phyloP scores from a whole-genome alignment of 2,329 filamentous ascomycete species.

The Aspergillus sp. region DNA sequence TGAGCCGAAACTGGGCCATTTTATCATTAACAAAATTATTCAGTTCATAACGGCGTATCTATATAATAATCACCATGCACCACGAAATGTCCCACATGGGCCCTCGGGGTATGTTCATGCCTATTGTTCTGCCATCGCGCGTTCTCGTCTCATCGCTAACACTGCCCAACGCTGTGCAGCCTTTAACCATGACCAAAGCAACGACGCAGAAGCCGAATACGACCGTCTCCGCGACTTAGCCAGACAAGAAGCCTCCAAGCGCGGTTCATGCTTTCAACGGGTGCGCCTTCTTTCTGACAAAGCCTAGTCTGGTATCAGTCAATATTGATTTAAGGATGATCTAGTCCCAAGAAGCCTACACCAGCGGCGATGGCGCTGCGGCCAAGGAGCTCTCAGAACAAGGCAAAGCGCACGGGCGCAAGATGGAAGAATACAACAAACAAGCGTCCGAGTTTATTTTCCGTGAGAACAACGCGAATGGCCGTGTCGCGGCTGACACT shows the following conservation, averaged over 20 bases:
- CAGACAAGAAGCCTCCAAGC: constrained; percentile 70
- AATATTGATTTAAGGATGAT: too few relatives aligned
- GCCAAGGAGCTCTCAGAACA: constrained; percentile 80
- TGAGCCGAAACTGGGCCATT: too few relatives aligned
- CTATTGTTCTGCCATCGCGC: neutral
- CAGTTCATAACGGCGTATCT: neutral
- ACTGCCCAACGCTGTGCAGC: constrained; percentile 42
- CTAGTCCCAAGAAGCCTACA: constrained; percentile 72
- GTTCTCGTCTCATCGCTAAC: neutral
- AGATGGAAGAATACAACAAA: constrained; percentile 82
- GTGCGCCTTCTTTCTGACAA: constrained; percentile 36
- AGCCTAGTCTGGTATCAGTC: too few relatives aligned
- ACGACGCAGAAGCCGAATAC: constrained; percentile 75
- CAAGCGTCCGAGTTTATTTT: constrained; percentile 94
- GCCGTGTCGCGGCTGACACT: constrained; percentile 68
- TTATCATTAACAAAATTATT: too few relatives aligned
- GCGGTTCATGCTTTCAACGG: constrained; percentile 67
- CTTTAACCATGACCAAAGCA: constrained; percentile 65
- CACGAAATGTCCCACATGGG: constrained; percentile 40
- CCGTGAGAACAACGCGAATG: constrained; percentile 80
- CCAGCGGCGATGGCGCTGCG: constrained; percentile 69
- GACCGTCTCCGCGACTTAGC: constrained; percentile 82
- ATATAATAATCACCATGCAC: constrained; percentile 23
- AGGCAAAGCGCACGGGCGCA: constrained; percentile 73
- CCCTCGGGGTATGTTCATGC: constrained; percentile 26